Evolutionary conservation across 2,329 filamentous ascomycete species (phyloP), one percentile per base, ranked within the genome.

Genomic region (Dactylellina parvicollis): DNA sequence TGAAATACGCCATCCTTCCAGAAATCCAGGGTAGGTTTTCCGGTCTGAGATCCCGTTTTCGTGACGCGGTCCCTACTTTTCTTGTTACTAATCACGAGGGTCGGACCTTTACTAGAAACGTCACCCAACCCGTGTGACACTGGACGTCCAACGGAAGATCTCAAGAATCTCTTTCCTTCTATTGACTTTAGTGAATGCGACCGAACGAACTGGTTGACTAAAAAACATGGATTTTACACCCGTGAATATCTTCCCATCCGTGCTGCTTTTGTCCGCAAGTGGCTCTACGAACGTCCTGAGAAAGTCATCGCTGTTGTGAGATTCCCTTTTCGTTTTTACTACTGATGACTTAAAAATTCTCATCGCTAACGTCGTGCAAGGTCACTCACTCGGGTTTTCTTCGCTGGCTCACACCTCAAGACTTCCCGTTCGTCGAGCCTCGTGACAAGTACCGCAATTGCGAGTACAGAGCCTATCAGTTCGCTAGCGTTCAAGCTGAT

Each of bases 291-390:
- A 30, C 54, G 69, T 4, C 60, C 60, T 0, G 69, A 73, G 30
- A 66, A 66, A 28, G 69, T 73, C 18, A 73, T 73, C 18, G 69
- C 60, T 12, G 69, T 73, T 2, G 69, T 73, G 66, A 66, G 60
- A 50, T 42, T n/a, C n/a, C n/a, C n/a, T n/a, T n/a, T n/a, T n/a
- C n/a, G 4, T 4, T 24, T 9, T 2, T 52, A 9, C 8, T 7
- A 1, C 36, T 50, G 30, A 34, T 42, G 24, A 47, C 12, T 12
- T 26, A 38, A 38, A 36, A 7, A 42, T 57, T 34, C 9, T 24
- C 14, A 38, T 28, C 12, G 16, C 22, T n/a, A 26, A 30, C n/a
- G 26, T n/a, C 4, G 5, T 28, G 2, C 30, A 73, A n/a, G 69
- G 69, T 73, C 12, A 73, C 69, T 4, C 69, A 73, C 26, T 66